Base-by-base conservation (phyloP, 495 filamentous ascomycete species). In the Letharia columbiana region DNA sequence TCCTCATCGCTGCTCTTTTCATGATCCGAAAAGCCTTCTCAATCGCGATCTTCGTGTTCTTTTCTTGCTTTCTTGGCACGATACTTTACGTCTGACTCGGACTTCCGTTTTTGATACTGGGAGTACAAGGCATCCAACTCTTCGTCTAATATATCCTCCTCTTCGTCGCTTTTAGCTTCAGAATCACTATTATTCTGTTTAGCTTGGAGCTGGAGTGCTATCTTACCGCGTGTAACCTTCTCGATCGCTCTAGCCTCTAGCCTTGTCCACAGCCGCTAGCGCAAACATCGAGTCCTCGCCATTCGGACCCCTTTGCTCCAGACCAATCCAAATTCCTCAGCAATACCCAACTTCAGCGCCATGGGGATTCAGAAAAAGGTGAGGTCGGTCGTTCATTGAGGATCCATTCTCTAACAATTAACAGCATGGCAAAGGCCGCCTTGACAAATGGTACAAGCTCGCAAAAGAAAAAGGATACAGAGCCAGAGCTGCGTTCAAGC, bases 301-400 rank as follows among this genome's bases (percentile, higher is more conserved):
- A 44, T 80, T 76, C 2, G 89, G 87, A 17, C 90, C 90, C n/a
- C 82, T 77, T 73, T 96, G 91, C 73, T 97, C 93, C 79, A 94
- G 87, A 68, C 94, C 94, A n/a, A n/a, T n/a, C 23, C 23, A 28
- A 28, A 28, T 28, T 28, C 23, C 23, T 28, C 23, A 28, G 23
- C 23, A 28, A 28, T 28, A 54, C 23, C 23, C 33, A 15, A 17
- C 12, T 1, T 33, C 8, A 42, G 5, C 18, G 23, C 6, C n/a
- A 98, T 98, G 94, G 93, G 89, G 71, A 92, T 97, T 71, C 94
- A 98, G 75, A 98, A 98, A 82, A 98, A 98, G 81, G 86, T 86
- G 67, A 63, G 72, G 42, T 18, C 33, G 28, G 44, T 40, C 49
- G 6, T 42, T 41, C 13, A 23, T 41, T 17, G 5, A 13, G 73